These are phyloP conservation scores for Penicillium crustosum DNA, from an alignment of 2,329 filamentous ascomycete species.

Conservation along the genomic window DNA sequence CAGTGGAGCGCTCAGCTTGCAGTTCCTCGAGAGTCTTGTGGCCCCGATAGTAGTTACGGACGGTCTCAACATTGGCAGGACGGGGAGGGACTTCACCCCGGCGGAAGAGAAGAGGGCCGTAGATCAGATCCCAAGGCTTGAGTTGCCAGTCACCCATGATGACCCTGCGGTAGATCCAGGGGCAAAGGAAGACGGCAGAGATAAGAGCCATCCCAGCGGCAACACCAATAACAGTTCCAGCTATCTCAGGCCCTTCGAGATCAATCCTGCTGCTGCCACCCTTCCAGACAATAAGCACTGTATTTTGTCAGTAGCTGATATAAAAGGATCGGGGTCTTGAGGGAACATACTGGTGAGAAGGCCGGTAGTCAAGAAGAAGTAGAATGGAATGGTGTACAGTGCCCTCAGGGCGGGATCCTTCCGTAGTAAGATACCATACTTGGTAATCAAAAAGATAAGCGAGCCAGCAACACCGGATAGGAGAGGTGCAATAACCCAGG, in stretches of 20 bases:
- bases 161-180: neutral
- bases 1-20: neutral
- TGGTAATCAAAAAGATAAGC: neutral
- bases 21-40: neutral
- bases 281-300: constrained; percentile 2
- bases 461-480: neutral
- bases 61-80: neutral
- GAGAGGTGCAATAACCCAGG: neutral
- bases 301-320: neutral
- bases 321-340: neutral
- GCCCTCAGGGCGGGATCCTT: neutral
- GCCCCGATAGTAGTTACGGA: neutral
- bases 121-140: neutral
- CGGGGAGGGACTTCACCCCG: neutral
- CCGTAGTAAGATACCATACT: neutral
- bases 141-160: neutral
- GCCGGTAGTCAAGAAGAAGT: neutral
- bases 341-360: neutral
- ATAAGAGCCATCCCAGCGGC: neutral
- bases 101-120: neutral
- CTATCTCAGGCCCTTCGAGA: neutral
- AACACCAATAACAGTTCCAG: neutral
- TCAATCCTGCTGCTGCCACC: neutral
- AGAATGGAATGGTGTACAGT: neutral
- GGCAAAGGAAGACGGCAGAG: neutral